A percentile compares a stretch with the other conserved stretches of the same genome.
Evolutionary conservation across 2,329 filamentous ascomycete genomes (phyloP).

Genomic region (Ophiostoma perfectum): DNA sequence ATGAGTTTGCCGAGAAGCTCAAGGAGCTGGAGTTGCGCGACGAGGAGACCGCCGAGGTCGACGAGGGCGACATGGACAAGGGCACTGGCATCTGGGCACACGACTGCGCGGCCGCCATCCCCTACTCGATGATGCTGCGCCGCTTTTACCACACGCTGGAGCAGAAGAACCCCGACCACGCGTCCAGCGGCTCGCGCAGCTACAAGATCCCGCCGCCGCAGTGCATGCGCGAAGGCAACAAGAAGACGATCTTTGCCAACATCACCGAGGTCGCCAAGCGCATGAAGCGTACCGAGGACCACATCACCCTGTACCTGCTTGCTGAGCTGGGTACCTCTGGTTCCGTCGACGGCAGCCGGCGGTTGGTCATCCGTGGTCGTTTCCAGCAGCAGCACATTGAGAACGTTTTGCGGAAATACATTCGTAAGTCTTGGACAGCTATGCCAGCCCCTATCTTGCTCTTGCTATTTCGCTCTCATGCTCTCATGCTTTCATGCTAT

Average conservation of each 20-base stretch:
- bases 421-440: slow-evolving; percentile 41
- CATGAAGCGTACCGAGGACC: slow-evolving; percentile 98
- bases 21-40: slow-evolving; percentile 57
- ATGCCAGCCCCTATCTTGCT: neutral
- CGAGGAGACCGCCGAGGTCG: slow-evolving; percentile 49
- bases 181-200: slow-evolving; percentile 80
- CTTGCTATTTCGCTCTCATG: no score
- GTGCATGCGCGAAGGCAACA: slow-evolving; percentile 99
- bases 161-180: slow-evolving; percentile 94
- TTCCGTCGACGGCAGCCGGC: slow-evolving; percentile 85
- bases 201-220: slow-evolving; percentile 99
- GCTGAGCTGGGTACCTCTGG: slow-evolving; percentile 96
- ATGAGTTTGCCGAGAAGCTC: slow-evolving; percentile 56
- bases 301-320: slow-evolving; percentile 94
- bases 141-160: slow-evolving; percentile 94
- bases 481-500: no score
- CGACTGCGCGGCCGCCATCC: slow-evolving; percentile 69
- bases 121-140: slow-evolving; percentile 76
- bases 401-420: slow-evolving; percentile 92
- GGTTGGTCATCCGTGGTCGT: slow-evolving; percentile 88
- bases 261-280: slow-evolving; percentile 98
- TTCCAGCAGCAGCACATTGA: slow-evolving; percentile 99
- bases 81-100: slow-evolving; percentile 90
- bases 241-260: slow-evolving; percentile 99
- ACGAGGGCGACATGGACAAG: slow-evolving; percentile 71